phyloP scores from a whole-genome alignment of 208 protist genomes.

The Porcisia deanei region DNA sequence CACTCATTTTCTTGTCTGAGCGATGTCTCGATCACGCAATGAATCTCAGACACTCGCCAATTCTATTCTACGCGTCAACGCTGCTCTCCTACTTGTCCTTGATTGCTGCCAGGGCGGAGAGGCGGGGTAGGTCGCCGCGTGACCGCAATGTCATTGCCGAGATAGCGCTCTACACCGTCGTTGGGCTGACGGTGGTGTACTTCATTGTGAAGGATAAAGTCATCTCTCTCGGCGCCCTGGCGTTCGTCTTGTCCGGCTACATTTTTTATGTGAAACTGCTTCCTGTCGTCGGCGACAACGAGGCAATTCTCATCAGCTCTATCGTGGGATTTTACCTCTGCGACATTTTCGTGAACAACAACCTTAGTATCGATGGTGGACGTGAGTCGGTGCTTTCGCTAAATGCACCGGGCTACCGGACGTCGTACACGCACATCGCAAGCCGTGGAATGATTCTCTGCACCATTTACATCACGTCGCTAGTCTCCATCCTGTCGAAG shows the following conservation, averaged over 20 bases:
- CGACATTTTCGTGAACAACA: conserved; percentile 79
- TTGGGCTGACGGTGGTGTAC: conserved; percentile 44
- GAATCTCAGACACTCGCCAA: conserved; percentile 38
- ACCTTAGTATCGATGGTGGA: conserved; percentile 38
- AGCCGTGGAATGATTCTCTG: conserved; percentile 65
- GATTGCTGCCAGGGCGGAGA: conserved; percentile 36
- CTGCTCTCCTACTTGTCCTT: conserved; percentile 79
- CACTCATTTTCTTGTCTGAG: conserved; percentile 82
- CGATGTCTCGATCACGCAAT: conserved; percentile 57
- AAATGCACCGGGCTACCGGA: conserved; percentile 51
- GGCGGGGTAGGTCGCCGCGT: conserved; percentile 33
- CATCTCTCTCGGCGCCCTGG: conserved; percentile 59
- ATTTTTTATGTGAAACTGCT: conserved; percentile 64
- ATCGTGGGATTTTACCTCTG: conserved; percentile 79
- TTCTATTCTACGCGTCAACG: conserved; percentile 85
- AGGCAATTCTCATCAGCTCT: conserved; percentile 72
- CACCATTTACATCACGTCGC: conserved; percentile 49
- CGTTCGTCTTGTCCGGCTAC: conserved; percentile 67
- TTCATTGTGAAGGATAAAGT: conserved; percentile 69
- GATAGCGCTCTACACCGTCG: conserved; percentile 41
- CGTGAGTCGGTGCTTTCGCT: conserved; percentile 39
- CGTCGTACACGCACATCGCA: conserved; percentile 76
- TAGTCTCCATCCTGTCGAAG: conserved; percentile 42
- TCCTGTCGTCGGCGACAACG: conserved; percentile 67
- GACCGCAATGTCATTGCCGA: conserved; percentile 45